Evolutionary conservation across 176 grass and related monocot species (phyloP).

Genomic region (Aegilops tauschii): DNA sequence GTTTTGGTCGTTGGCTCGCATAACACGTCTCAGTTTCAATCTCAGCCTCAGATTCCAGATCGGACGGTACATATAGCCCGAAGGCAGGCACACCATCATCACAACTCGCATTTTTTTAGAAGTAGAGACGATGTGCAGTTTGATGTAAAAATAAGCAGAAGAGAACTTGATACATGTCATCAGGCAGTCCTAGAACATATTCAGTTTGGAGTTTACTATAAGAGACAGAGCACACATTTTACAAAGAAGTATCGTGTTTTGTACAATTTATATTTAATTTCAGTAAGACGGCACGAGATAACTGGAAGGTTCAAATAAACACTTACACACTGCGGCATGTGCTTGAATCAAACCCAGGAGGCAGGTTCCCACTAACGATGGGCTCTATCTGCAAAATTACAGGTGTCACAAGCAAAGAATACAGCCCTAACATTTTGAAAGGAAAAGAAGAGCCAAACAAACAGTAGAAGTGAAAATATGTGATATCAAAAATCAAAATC

Average conservation of each 20-base stretch:
- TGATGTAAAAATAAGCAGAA: not conserved
- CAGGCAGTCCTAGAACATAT: not conserved
- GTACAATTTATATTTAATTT: not conserved
- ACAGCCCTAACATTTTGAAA: slow-evolving; percentile 21
- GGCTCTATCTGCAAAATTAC: slow-evolving; percentile 86
- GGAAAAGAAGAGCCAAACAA: slow-evolving; percentile 13
- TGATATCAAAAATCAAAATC: slow-evolving; percentile 14
- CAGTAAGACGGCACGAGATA: slow-evolving; percentile 17
- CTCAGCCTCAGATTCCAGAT: too few species aligned
- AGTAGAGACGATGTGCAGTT: not conserved
- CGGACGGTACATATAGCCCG: too few species aligned
- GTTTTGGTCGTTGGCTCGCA: too few species aligned
- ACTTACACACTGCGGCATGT: slow-evolving; percentile 99
- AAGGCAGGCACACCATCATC: too few species aligned
- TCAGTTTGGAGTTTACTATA: slow-evolving; percentile 8
- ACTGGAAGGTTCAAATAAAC: slow-evolving; percentile 18
- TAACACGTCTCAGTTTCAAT: too few species aligned
- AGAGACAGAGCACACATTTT: not conserved
- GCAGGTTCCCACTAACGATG: slow-evolving; percentile 91
- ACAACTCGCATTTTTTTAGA: too few species aligned
- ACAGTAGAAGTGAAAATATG: not conserved
- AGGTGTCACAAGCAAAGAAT: slow-evolving; percentile 31
- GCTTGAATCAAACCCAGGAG: slow-evolving; percentile 98
- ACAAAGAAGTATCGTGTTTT: not conserved
- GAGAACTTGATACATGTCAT: not conserved